Conservation (phyloP, 1,139 yeast species). For the Oligophagozyma castellii region DNA sequence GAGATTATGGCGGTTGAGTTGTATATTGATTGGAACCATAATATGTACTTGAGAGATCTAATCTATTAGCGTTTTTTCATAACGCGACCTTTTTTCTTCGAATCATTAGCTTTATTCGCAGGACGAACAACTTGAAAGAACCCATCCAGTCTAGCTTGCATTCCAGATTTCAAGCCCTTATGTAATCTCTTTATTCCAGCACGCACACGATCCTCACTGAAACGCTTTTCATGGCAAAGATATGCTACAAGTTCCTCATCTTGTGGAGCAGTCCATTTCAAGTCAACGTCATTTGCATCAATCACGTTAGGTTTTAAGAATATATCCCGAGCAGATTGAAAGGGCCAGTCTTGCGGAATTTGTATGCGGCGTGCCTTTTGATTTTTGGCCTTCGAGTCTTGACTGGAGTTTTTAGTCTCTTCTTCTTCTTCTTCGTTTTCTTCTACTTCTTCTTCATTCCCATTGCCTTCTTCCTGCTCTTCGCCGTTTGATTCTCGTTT, state of each 20-base stretch:
- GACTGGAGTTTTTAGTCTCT: too few relatives aligned
- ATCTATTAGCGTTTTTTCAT: too few relatives aligned
- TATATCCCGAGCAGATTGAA: slow-evolving; percentile 70
- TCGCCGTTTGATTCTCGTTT: too few relatives aligned
- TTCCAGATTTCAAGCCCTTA: slow-evolving; percentile 72
- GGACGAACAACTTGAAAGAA: slow-evolving; percentile 53
- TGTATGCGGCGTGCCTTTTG: slow-evolving; percentile 56
- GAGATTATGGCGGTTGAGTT: too few relatives aligned
- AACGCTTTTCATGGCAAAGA: slow-evolving; percentile 40
- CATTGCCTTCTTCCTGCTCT: slow-evolving; percentile 45
- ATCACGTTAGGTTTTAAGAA: slow-evolving; percentile 72
- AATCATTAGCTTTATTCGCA: too few relatives aligned
- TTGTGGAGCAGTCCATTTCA: slow-evolving; percentile 46
- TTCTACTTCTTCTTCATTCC: slow-evolving; percentile 30
- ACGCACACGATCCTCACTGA: slow-evolving; percentile 81
- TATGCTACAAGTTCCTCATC: slow-evolving; percentile 27
- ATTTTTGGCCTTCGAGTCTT: too few relatives aligned
- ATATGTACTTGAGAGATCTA: too few relatives aligned
- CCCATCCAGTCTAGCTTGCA: slow-evolving; percentile 87
- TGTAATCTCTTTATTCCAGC: slow-evolving; percentile 76
- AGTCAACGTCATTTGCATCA: slow-evolving; percentile 42
- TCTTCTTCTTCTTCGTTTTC: too few relatives aligned
- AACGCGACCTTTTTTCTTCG: too few relatives aligned
- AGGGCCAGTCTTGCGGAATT: slow-evolving; percentile 94
- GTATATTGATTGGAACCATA: too few relatives aligned